A percentile compares a stretch with the other conserved stretches of the same genome.
Evolutionary conservation across 208 protist genomes (phyloP).

Genomic region (Leptomonas seymouri): DNA sequence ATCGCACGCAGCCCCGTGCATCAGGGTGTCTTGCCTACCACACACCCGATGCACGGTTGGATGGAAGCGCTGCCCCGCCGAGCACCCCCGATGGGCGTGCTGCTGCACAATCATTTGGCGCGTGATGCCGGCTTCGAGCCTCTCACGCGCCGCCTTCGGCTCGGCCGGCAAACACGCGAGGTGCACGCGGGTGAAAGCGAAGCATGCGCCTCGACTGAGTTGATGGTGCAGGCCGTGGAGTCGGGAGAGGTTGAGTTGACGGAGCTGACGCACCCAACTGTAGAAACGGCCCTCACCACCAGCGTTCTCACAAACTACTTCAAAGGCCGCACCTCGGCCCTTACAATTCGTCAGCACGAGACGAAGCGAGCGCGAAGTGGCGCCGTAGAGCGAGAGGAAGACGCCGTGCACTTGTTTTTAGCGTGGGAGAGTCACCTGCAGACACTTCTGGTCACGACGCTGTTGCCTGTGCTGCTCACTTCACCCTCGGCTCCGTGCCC

Average conservation of each 20-base stretch:
- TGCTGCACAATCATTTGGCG: slow-evolving; percentile 39
- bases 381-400: slow-evolving; percentile 25
- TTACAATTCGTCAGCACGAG: slow-evolving; percentile 67
- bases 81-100: slow-evolving; percentile 54
- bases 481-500: not conserved
- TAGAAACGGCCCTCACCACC: slow-evolving; percentile 53
- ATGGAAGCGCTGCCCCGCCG: slow-evolving; percentile 50
- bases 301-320: slow-evolving; percentile 61
- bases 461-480: slow-evolving; percentile 35
- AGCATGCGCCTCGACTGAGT: slow-evolving; percentile 30
- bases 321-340: slow-evolving; percentile 37
- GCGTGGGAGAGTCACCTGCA: slow-evolving; percentile 46
- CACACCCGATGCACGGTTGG: slow-evolving; percentile 46
- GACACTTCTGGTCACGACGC: slow-evolving; percentile 30
- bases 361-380: slow-evolving; percentile 31
- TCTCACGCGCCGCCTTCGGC: slow-evolving; percentile 54
- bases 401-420: slow-evolving; percentile 36
- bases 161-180: slow-evolving; percentile 37
- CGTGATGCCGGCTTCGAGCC: slow-evolving; percentile 27
- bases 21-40: slow-evolving; percentile 1
- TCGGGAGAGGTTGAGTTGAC: slow-evolving; percentile 39
- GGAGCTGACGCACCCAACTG: slow-evolving; percentile 41
- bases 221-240: slow-evolving; percentile 63
- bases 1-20: slow-evolving; percentile 36
- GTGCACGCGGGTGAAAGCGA: slow-evolving; percentile 30